Base-by-base conservation (phyloP, 495 filamentous ascomycete genomes). In the Hypoxylon fuscum region DNA sequence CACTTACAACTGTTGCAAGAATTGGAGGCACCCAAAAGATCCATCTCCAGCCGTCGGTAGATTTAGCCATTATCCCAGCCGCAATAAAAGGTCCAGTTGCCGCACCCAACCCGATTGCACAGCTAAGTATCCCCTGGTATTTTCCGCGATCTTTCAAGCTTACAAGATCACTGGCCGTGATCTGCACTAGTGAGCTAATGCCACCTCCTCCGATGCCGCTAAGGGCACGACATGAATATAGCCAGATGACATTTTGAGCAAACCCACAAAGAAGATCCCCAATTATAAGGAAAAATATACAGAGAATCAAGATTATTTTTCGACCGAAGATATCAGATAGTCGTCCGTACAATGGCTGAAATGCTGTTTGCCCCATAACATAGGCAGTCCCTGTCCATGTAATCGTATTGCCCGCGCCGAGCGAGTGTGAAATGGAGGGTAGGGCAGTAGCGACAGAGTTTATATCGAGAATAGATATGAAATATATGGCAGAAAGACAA, bases 341-440 rank as follows among this genome's bases (percentile, higher is more conserved):
- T 20, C 85, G 77, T 14, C 84, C 83, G 43, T 85, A 87, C 0
- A 85, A 74, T n/a, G 85, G 81, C 11, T 84, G 84, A 52, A 86
- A 87, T 68, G 84, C 80, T 11, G 84, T 85, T 59, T 88, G 87
- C 5, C 84, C 83, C 51, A 90, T 87, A 14, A 89, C 70, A 12
- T 84, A 84, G 0, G 86, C 86, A 4, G 85, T 89, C 11, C 86
- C 87, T 0, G 85, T 83, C 87, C 87, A 90, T 0, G 84, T 66
- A 20, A 89, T 87, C 4, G 84, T 85, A 44, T 80, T 75, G 22
- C 76, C 60, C 1, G 82, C 83, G 49, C 81, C 64, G 1, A 89
- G 74, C 41, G 86, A 83, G 46, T 74, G 74, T 23, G 80, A 83
- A 57, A 89, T 85, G 3, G 80, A 83, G 3, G 85, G 86, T 1